Evolutionary conservation across 1,284 basidiomycete species (phyloP), one percentile per base, ranked within the genome.

Genomic region (Cystobasidiaceae sp.): DNA sequence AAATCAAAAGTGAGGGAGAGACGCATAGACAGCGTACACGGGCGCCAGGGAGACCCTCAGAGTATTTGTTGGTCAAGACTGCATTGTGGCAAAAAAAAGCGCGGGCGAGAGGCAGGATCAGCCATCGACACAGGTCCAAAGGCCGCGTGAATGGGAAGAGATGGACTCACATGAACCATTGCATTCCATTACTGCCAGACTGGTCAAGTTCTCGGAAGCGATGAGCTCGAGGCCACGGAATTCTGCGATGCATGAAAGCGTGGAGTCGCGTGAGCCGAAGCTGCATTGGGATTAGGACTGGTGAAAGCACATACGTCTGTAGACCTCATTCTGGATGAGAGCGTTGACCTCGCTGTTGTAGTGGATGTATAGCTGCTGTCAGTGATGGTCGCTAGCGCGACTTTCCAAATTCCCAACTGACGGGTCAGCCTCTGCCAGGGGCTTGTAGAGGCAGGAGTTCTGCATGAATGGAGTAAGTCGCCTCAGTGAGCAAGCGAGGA

Each of bases 261-360:
- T 54, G 51, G 51, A 37, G 69, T 70, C 72, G 69, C 50, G 23
- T 54, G 61, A 37, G n/a, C 17, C 5, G 15, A 6, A 17, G 7
- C 9, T 5, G 25, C 27, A 34, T 23, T 30, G 25, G 1, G 41
- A 5, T n/a, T 30, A 30, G 0, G 39, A n/a, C 33, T 27, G 23
- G 43, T 55, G 45, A 21, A 21, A 41, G 55, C n/a, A 33, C 43
- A 19, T 32, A 52, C 44, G 58, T 50, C 76, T 74, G 91, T 92
- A 97, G 79, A 91, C 94, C 84, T 98, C 94, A 83, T 96, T 91
- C 82, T 98, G 93, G 80, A 98, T 91, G 82, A 98, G 90, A 79
- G 92, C 89, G 80, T 93, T 85, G 74, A 98, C 86, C 79, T 90
- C 90, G 68, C 93, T 93, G 81, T 97, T 93, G 74, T 83, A 97